Percentiles rank a stretch among this genome's conserved stretches.
phyloP scores from a whole-genome alignment of 352 stramenopile genomes.

The Phytophthora idaei region DNA sequence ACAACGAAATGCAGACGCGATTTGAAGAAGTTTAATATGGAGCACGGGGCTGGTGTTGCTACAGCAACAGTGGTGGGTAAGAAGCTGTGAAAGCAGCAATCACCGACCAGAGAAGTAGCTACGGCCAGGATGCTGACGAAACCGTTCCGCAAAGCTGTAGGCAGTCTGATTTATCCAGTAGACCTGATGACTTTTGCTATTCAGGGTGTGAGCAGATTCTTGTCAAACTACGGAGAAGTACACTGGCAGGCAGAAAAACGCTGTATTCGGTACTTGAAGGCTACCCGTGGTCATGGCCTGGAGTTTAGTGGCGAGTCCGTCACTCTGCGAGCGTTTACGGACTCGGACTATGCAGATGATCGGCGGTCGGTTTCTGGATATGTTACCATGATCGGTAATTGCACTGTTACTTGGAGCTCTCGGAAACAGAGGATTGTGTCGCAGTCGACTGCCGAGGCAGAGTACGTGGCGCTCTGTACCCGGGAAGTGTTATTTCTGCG shows the following conservation, averaged over 20 bases:
- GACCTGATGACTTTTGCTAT: constrained; percentile 20
- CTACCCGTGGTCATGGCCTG: constrained; percentile 2
- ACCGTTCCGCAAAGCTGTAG: constrained; percentile 23
- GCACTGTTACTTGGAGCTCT: constrained; percentile 18
- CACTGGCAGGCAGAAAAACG: constrained; percentile 22
- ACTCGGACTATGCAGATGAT: constrained; percentile 19
- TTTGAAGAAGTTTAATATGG: constrained; percentile 24
- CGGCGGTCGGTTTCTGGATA: constrained; percentile 10
- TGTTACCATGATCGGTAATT: constrained; percentile 23
- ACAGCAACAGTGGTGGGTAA: constrained; percentile 1
- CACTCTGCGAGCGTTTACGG: not conserved
- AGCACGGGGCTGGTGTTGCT: not conserved
- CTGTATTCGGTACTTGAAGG: constrained; percentile 14
- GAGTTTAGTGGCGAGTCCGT: constrained; percentile 9
- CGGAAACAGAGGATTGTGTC: constrained; percentile 19
- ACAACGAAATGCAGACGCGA: not conserved
- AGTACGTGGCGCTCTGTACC: constrained; percentile 10
- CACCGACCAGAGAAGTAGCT: constrained; percentile 3
- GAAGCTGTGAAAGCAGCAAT: constrained; percentile 8
- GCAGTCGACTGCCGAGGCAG: constrained; percentile 17
- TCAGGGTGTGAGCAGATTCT: constrained; percentile 16
- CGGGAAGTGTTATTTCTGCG: constrained; percentile 18
- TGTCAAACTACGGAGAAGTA: constrained; percentile 1
- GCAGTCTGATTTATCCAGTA: constrained; percentile 25
- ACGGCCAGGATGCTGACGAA: constrained; percentile 9